Percentiles rank a stretch among this genome's conserved stretches.
These are phyloP conservation scores for Eucalyptus fibrosa DNA, from an alignment of 345 rosid genomes.

Conservation along the genomic window DNA sequence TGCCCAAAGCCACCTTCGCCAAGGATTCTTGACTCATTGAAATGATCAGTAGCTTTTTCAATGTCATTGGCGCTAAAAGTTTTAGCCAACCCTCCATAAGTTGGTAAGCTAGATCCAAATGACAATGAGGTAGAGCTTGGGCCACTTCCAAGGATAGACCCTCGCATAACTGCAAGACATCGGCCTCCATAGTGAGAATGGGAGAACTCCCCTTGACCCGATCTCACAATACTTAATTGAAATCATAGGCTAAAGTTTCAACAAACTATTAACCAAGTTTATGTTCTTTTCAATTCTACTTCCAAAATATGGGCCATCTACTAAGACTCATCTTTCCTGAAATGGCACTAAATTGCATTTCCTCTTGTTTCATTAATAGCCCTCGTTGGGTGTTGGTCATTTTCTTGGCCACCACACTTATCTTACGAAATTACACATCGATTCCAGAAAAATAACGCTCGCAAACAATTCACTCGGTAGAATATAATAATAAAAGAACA, in stretches of 20 bases:
- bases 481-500: too few relatives aligned
- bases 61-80: constrained; percentile 69
- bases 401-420: too few relatives aligned
- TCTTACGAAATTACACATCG: too few relatives aligned
- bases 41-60: constrained; percentile 61
- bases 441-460: too few relatives aligned
- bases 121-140: constrained; percentile 66
- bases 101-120: constrained; percentile 71
- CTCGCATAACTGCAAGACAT: constrained; percentile 36
- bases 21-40: constrained; percentile 52
- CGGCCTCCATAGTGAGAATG: not conserved
- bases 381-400: not conserved
- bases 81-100: constrained; percentile 74
- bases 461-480: rapidly evolving
- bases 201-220: not conserved
- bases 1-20: constrained; percentile 96
- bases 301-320: not conserved
- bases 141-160: constrained; percentile 52
- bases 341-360: not conserved
- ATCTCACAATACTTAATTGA: not conserved
- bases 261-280: not conserved
- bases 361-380: not conserved
- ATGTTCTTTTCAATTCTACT: not conserved
- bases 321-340: not conserved
- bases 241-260: not conserved